Evolutionary conservation across 768 basidiomycete species (phyloP).

Genomic region (Suillus luteus): DNA sequence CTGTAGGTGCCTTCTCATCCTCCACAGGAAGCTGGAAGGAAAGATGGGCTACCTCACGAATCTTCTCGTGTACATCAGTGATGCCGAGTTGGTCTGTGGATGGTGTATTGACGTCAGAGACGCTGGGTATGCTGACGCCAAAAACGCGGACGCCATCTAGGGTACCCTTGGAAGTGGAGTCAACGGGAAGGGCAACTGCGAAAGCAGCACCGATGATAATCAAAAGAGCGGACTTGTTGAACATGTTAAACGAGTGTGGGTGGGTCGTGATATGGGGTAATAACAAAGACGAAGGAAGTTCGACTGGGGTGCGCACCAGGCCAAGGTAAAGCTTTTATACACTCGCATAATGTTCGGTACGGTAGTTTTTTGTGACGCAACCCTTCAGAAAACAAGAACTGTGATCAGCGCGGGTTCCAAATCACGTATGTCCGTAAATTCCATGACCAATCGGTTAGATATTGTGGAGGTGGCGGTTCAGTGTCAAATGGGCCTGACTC

Average conservation of each 20-base stretch:
- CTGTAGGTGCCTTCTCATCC: not conserved
- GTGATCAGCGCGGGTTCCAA: not conserved
- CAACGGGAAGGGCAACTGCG: conserved; percentile 1
- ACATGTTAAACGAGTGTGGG: conserved; percentile 2
- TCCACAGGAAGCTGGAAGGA: not conserved
- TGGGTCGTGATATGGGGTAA: not conserved
- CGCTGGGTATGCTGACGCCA: not conserved
- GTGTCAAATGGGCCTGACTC: not conserved
- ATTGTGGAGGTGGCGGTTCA: not conserved
- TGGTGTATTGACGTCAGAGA: not conserved
- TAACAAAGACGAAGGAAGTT: not conserved
- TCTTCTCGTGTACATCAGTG: not conserved
- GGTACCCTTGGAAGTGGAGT: not conserved
- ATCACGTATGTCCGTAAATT: not conserved
- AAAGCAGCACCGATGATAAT: conserved; percentile 7
- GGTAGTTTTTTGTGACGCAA: not conserved
- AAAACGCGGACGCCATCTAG: not conserved
- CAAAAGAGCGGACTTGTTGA: conserved; percentile 11
- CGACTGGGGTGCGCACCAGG: not conserved
- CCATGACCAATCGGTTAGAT: not conserved
- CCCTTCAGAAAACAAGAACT: not conserved
- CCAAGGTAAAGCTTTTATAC: not conserved
- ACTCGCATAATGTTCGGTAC: not conserved
- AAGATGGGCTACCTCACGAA: not conserved
- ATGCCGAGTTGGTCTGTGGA: not conserved